Evolutionary conservation across 495 filamentous ascomycete genomes (phyloP), one percentile per base, ranked within the genome.

Genomic region (Penicillium canescens): DNA sequence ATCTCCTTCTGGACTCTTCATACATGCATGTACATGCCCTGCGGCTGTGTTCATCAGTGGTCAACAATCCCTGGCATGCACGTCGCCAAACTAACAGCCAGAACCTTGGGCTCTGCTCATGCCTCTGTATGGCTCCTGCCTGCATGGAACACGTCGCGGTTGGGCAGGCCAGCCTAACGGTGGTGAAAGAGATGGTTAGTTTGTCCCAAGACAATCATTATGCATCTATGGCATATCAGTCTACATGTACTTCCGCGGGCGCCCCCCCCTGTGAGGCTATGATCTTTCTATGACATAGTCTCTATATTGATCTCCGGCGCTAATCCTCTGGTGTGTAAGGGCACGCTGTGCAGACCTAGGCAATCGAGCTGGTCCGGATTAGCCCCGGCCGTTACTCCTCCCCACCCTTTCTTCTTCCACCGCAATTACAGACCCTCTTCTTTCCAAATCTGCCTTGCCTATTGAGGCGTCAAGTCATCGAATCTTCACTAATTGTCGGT

Each of bases 381-480:
- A 62, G 54, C 57, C 56, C 61, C 60, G 48, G 35, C 50, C 50
- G 56, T 65, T 65, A 58, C 49, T 56, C 48, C 59, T 43, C 50
- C 53, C 60, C 57, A 57, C 59, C 62, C 54, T 56, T 52, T 44
- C 54, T 45, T 35, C 50, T 53, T 54, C 65, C 62, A 64, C 60
- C 54, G 55, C 66, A 58, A 61, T 61, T 55, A 61, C 66, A 64
- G 56, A 57, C 50, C 39, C 55, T 55, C 52, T 50, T 46, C 20
- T 46, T 53, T 16, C 40, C 47, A 61, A 73, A 55, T 73, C 72
- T 72, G 72, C 72, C 72, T 75, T 67, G 69, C 50, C 67, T 55
- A 46, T 52, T 43, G 50, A 60, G 69, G 70, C 61, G 62, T 70
- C 56, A 66, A 60, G 52, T 42, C 42, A 36, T 56, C 39, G 44